A percentile compares a stretch with the other conserved stretches of the same genome.
Evolutionary conservation across 1,284 basidiomycete genomes (phyloP).

Genomic region (Chalciporus sp.): DNA sequence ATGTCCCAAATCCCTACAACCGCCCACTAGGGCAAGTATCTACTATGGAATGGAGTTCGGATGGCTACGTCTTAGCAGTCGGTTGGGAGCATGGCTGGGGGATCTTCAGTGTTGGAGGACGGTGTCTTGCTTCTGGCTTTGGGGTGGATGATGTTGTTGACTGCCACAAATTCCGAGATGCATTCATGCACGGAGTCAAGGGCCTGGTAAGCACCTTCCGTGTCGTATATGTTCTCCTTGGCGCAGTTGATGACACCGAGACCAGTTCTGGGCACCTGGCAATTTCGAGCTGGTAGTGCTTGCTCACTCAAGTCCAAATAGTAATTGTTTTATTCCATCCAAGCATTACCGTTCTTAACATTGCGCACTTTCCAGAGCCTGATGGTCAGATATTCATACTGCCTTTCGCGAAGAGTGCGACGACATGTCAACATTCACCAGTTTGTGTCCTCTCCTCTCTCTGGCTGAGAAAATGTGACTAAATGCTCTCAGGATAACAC

Average conservation of each 20-base stretch:
- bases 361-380: conserved; percentile 38
- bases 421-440: conserved; percentile 89
- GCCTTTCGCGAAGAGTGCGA: conserved; percentile 95
- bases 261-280: conserved; percentile 88
- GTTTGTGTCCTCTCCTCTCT: conserved; percentile 43
- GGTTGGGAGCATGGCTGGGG: conserved; percentile 92
- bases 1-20: conserved; percentile 59
- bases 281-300: conserved; percentile 86
- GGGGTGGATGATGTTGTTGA: conserved; percentile 70
- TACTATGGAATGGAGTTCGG: conserved; percentile 87
- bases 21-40: conserved; percentile 72
- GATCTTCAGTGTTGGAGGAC: conserved; percentile 89
- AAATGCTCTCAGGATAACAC: conserved; percentile 75
- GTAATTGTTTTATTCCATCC: conserved; percentile 38
- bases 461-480: neutral
- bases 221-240: neutral
- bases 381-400: conserved; percentile 81
- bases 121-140: conserved; percentile 78
- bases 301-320: conserved; percentile 48
- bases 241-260: conserved; percentile 7
- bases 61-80: conserved; percentile 97
- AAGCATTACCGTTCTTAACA: neutral
- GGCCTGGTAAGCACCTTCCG: conserved; percentile 53
- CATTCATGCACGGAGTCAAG: conserved; percentile 81
- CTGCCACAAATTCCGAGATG: conserved; percentile 71